Conservation (phyloP, 139 green algal species). For the Microglena sp. region DNA sequence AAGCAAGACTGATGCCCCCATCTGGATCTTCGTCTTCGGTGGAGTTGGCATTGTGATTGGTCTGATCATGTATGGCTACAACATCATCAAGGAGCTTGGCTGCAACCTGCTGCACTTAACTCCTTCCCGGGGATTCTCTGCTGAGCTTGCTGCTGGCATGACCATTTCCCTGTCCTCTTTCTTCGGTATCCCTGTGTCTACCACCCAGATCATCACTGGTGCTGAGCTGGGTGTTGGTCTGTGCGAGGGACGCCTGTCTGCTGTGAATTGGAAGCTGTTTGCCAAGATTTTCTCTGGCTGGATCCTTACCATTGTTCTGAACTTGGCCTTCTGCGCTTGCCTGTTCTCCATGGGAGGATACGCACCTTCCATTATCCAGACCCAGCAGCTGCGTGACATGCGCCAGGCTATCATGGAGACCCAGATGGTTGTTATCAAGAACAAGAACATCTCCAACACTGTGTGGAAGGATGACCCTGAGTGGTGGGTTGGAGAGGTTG, state of each 20-base stretch:
- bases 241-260: slow-evolving; percentile 12
- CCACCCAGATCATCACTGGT: slow-evolving; percentile 26
- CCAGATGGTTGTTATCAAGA: too few species aligned
- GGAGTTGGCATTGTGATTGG: slow-evolving; percentile 72
- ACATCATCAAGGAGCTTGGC: slow-evolving; percentile 19
- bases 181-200: slow-evolving; percentile 25
- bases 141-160: slow-evolving; percentile 26
- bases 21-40: slow-evolving; percentile 55
- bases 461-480: too few species aligned
- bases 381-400: background rate
- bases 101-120: slow-evolving; percentile 10
- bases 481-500: too few species aligned
- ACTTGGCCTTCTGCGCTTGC: slow-evolving; percentile 1
- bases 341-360: slow-evolving; percentile 11
- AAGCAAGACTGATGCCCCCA: background rate
- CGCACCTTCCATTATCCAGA: slow-evolving; percentile 3
- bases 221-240: slow-evolving; percentile 18
- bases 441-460: too few species aligned
- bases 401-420: too few species aligned
- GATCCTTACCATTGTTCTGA: slow-evolving; percentile 24
- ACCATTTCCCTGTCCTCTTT: slow-evolving; percentile 27
- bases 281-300: slow-evolving; percentile 17
- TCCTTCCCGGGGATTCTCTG: slow-evolving; percentile 16
- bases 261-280: slow-evolving; percentile 27
- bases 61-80: slow-evolving; percentile 57